Base-by-base conservation (phyloP, 2,329 filamentous ascomycete genomes). In the Aspergillus fructus region DNA sequence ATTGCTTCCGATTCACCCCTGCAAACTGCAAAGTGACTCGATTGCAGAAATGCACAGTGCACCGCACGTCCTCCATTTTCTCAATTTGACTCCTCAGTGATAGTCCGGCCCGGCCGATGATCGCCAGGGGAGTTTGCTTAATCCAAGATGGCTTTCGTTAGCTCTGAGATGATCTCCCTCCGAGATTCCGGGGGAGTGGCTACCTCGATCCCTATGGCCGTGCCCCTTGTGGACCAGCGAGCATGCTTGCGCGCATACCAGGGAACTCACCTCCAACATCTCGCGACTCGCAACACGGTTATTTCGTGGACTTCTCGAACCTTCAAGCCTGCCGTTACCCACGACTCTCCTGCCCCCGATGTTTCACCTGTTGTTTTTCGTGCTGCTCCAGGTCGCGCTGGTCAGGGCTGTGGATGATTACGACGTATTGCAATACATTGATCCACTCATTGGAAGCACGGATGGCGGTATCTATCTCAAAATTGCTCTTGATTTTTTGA, bases 371-470 rank as follows among this genome's bases (percentile, higher is more conserved):
- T 34, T 33, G 40, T 51, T 46, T 39, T 23, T 51, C 21, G 53
- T 40, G 3, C 34, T 62, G 27, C 37, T 60, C 13, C 41, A 55
- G 27, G 45, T 40, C 47, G 56, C 61, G n/a, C 53, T 61, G 21
- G 21, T 51, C 40, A 48, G 40, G n/a, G 37, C 45, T 4, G 48
- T 56, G 23, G 58, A 68, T 39, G 64, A 71, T 50, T 74, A 74
- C 34, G 75, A 79, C 68, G 72, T 78, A 6, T 68, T 79, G 8
- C 66, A 76, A 58, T 79, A 78, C 62, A 64, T 79, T 15, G 70
- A 84, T 66, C 82, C 81, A 15, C 74, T 84, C 37, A 83, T 85
- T 62, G 82, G 82, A 52, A 83, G 78, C 50, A 76, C 72, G 11
- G 79, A 81, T 62, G 82, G 81, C 66, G 73, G 73, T 75, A 63